phyloP scores from a whole-genome alignment of 257 asterid species.

The Nicotiana tabacum region DNA sequence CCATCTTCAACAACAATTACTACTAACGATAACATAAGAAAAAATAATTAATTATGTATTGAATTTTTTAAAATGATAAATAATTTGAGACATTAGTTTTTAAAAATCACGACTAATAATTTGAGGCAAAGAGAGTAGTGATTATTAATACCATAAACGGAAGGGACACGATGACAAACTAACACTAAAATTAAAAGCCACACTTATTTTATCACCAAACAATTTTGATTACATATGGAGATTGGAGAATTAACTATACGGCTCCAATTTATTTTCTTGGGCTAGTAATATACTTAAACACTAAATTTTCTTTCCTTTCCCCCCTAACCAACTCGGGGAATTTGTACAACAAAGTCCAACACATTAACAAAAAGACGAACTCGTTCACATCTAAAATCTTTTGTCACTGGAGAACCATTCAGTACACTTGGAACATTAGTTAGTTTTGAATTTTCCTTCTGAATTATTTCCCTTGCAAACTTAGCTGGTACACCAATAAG shows the following conservation, averaged over 20 bases:
- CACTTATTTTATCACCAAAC: not conserved
- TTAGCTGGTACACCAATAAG: constrained; percentile 2
- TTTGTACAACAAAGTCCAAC: not conserved
- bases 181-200: not conserved
- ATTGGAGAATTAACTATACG: not conserved
- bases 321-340: not conserved
- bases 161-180: not conserved
- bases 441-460: not conserved
- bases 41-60: no score
- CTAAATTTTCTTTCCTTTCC: not conserved
- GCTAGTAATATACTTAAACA: not conserved
- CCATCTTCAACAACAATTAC: no score
- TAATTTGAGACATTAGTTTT: no score
- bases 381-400: not conserved
- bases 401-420: not conserved
- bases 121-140: no score
- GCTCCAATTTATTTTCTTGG: not conserved
- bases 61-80: no score
- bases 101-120: no score
- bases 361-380: constrained; percentile 4
- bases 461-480: not conserved
- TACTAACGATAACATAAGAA: no score
- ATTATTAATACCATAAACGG: not conserved
- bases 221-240: not conserved
- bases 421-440: not conserved